A percentile compares a stretch with the other conserved stretches of the same genome.
Evolutionary conservation across 2,329 filamentous ascomycete species (phyloP).

Genomic region (Colletotrichum siamense): DNA sequence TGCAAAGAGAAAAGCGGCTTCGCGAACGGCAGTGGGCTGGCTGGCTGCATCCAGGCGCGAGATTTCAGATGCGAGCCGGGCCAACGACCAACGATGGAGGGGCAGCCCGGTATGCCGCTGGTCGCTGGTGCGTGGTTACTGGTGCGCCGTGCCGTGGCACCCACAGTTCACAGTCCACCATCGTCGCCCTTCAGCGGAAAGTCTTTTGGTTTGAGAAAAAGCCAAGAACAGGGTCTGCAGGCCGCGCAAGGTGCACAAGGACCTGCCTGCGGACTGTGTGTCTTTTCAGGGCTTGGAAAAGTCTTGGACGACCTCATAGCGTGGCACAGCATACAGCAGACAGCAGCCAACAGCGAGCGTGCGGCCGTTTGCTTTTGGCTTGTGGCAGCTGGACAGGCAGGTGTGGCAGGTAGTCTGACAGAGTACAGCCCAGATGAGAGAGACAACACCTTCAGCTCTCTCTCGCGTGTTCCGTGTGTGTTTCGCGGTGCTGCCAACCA

Average conservation of each 20-base stretch:
- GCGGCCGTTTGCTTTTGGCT: background rate
- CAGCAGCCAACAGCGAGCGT: background rate
- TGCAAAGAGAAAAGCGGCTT: constrained; percentile 15
- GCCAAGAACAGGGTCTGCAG: constrained; percentile 18
- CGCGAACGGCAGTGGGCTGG: constrained; percentile 10
- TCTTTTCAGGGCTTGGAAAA: constrained; percentile 2
- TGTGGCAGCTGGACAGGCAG: background rate
- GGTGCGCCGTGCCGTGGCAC: background rate
- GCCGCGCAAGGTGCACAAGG: constrained; percentile 16
- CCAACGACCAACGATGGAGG: background rate
- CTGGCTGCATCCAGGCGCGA: constrained; percentile 14
- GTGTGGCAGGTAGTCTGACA: background rate
- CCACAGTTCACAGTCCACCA: background rate
- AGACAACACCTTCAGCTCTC: background rate
- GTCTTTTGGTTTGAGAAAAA: constrained; percentile 5
- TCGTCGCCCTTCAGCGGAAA: background rate
- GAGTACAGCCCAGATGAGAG: background rate
- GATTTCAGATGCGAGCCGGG: constrained; percentile 18
- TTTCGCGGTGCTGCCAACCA: background rate
- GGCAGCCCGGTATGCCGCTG: background rate
- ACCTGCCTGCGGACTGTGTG: constrained; percentile 12
- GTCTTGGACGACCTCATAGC: constrained; percentile 20
- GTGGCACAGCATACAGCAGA: background rate
- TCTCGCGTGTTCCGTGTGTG: background rate
- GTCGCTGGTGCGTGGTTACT: background rate